Conservation (phyloP, 73 alveolate genomes). For the Paramecium tetraurelia region DNA sequence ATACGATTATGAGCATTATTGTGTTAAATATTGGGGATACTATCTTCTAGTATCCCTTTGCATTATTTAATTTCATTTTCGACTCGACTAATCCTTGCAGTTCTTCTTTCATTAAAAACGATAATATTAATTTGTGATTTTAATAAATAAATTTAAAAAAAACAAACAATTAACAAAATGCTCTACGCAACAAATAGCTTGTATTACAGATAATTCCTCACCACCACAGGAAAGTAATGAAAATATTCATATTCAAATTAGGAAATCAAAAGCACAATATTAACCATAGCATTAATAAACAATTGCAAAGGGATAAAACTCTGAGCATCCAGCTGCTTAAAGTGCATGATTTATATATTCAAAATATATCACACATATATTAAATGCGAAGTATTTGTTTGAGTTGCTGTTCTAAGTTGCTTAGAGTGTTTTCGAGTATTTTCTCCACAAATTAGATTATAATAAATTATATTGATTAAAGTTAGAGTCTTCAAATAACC, state of each 20-base stretch:
- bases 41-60: neutral
- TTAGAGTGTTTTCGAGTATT: neutral
- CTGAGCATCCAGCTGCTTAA: conserved; percentile 47
- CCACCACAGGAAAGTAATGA: conserved; percentile 23
- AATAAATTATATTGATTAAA: neutral
- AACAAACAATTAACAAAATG: neutral
- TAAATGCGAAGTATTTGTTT: neutral
- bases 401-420: neutral
- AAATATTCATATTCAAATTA: neutral
- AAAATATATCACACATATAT: neutral
- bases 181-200: conserved; percentile 19
- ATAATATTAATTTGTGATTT: conserved; percentile 10
- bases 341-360: conserved; percentile 41
- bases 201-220: conserved; percentile 44
- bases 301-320: conserved; percentile 5
- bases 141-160: conserved; percentile 9
- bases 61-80: neutral
- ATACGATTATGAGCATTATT: neutral
- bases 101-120: conserved; percentile 42
- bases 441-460: neutral
- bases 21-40: neutral
- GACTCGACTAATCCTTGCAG: neutral
- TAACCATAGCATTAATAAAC: neutral
- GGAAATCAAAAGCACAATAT: conserved; percentile 30
- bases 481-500: neutral